These are phyloP conservation scores for Tetracladium setigerum DNA, from an alignment of 495 filamentous ascomycete genomes.

Conservation along the genomic window DNA sequence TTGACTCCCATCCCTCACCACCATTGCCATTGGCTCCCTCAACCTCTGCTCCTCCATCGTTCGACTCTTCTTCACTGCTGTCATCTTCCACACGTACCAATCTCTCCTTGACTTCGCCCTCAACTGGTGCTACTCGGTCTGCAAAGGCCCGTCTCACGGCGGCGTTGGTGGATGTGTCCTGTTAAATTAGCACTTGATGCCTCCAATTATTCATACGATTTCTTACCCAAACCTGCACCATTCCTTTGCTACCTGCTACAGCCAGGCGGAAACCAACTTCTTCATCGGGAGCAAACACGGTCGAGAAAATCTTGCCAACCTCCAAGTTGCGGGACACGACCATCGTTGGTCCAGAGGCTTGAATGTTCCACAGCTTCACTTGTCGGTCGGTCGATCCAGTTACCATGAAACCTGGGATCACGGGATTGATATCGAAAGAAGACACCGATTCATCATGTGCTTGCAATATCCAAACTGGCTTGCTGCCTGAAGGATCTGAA, in stretches of 20 bases:
- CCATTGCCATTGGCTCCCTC: conserved; percentile 38
- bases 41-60: conserved; percentile 43
- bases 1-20: conserved; percentile 73
- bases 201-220: neutral
- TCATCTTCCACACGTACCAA: conserved; percentile 60
- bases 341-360: conserved; percentile 70
- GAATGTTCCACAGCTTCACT: conserved; percentile 95
- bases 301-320: conserved; percentile 90
- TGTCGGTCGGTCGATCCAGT: conserved; percentile 89
- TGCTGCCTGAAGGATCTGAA: conserved; percentile 59
- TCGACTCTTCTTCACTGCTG: conserved; percentile 53
- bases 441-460: conserved; percentile 93
- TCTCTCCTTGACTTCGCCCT: conserved; percentile 66
- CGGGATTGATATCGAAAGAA: conserved; percentile 84
- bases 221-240: conserved; percentile 72
- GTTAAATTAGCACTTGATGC: neutral
- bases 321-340: conserved; percentile 87
- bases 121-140: conserved; percentile 51
- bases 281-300: conserved; percentile 77
- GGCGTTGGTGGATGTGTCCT: conserved; percentile 85
- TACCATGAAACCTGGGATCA: conserved; percentile 84
- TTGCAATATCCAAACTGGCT: conserved; percentile 88
- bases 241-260: conserved; percentile 90
- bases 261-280: conserved; percentile 87
- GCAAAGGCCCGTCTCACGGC: conserved; percentile 86